Percentiles rank a stretch among this genome's conserved stretches.
Conservation (phyloP, 2,329 filamentous ascomycete species). For the Aspergillus texensis region DNA sequence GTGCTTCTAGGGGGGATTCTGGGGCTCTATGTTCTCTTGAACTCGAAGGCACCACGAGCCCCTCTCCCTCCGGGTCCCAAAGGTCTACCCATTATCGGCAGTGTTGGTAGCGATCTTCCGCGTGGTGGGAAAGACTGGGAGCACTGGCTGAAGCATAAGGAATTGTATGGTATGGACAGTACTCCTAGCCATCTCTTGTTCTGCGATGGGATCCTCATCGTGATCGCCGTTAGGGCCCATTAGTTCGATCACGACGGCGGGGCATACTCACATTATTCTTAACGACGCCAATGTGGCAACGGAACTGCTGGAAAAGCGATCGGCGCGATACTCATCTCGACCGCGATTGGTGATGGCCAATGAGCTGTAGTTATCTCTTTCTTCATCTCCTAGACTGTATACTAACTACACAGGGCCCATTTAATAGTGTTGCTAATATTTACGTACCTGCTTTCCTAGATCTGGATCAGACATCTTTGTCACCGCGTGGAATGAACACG, state of each 20-base stretch:
- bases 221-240: constrained; percentile 29
- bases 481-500: background rate
- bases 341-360: constrained; percentile 27
- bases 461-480: background rate
- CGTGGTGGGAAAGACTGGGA: constrained; percentile 38
- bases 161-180: constrained; percentile 33
- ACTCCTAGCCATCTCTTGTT: too few relatives aligned
- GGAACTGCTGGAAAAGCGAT: constrained; percentile 38
- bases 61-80: constrained; percentile 53
- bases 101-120: constrained; percentile 50
- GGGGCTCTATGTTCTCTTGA: background rate
- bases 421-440: background rate
- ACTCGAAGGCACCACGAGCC: background rate
- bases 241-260: constrained; percentile 37
- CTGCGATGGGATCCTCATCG: background rate
- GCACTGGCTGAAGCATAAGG: constrained; percentile 47
- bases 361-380: background rate
- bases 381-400: constrained; percentile 6
- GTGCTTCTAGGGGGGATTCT: background rate
- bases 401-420: background rate
- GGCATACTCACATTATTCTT: constrained; percentile 35
- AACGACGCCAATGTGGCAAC: constrained; percentile 33
- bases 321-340: constrained; percentile 29
- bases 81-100: constrained; percentile 51
- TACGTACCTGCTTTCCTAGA: background rate